Conservation (phyloP, 345 rosid species). For the Salix dunnii region DNA sequence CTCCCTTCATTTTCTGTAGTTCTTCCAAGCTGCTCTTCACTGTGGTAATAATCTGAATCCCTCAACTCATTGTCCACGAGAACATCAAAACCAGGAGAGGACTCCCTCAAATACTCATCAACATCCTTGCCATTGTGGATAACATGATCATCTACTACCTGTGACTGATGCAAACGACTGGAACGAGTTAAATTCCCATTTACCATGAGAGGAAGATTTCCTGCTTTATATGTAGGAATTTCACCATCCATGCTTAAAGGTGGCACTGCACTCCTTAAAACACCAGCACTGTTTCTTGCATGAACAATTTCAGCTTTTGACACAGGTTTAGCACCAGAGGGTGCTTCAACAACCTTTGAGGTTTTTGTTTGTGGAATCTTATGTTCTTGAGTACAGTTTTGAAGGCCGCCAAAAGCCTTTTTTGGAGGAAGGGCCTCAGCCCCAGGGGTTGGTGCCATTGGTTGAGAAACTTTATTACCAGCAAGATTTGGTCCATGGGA, state of each 20-base stretch:
- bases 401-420: constrained; percentile 33
- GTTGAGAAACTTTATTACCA: constrained; percentile 38
- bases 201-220: constrained; percentile 25
- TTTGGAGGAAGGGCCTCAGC: constrained; percentile 33
- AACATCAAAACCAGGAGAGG: constrained; percentile 96
- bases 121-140: constrained; percentile 58
- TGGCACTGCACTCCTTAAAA: constrained; percentile 32
- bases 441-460: constrained; percentile 24
- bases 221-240: constrained; percentile 36
- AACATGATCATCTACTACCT: constrained; percentile 48
- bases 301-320: constrained; percentile 31
- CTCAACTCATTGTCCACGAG: constrained; percentile 81
- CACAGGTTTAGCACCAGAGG: constrained; percentile 32
- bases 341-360: constrained; percentile 27
- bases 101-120: constrained; percentile 70
- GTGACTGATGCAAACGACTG: constrained; percentile 39
- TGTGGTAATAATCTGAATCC: constrained; percentile 64
- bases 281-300: constrained; percentile 28
- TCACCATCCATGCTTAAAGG: constrained; percentile 34
- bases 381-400: constrained; percentile 37
- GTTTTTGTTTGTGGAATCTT: constrained; percentile 30
- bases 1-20: constrained; percentile 51
- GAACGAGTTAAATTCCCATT: constrained; percentile 41
- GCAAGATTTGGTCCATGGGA: constrained; percentile 54
- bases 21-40: constrained; percentile 65